Evolutionary conservation across 352 stramenopile genomes (phyloP), one percentile per base, ranked within the genome.

Genomic region (Phytophthora sojae): DNA sequence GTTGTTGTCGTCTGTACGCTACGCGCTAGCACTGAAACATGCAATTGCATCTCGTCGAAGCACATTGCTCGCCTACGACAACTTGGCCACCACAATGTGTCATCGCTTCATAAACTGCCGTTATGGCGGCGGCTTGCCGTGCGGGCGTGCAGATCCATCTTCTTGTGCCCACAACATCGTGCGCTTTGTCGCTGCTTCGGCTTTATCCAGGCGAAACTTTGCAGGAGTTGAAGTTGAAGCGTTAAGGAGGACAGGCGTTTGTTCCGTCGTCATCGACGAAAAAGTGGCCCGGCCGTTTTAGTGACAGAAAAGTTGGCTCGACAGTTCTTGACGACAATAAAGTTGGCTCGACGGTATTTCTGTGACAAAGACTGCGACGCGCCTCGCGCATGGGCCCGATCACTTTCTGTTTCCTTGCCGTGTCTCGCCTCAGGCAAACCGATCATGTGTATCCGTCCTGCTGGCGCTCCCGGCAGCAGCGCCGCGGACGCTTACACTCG

Each of bases 341-440:
- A 52, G n/a, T 52, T 52, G 45, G 5, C 45, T 8, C n/a, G 45
- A 53, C 45, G 45, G 26, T 53, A 7, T 12, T 29, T 14, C 25
- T 47, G 57, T 54, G 42, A 55, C 57, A 63, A 53, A 6, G 25
- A 55, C 15, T 47, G 39, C 39, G 39, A 47, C 39, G 39, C 39
- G 11, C 35, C 35, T 42, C 35, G 35, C 35, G 14, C 35, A 39
- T 39, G 32, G 9, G 32, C 32, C 32, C 26, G 32, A 39, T 39
- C 32, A 42, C 35, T 37, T 42, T 42, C 35, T 42, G 35, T 42
- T 42, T 19, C 14, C 39, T n/a, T 47, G 39, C 39, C 39, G 11
- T 42, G 35, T 42, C 35, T 42, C 35, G 35, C 32, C 35, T 42
- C 35, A 42, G 30, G 44, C 44, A 52, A 11, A 52, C 17, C 6